Conservation (phyloP, 2,329 filamentous ascomycete genomes). For the Hypoxylon sp. region DNA sequence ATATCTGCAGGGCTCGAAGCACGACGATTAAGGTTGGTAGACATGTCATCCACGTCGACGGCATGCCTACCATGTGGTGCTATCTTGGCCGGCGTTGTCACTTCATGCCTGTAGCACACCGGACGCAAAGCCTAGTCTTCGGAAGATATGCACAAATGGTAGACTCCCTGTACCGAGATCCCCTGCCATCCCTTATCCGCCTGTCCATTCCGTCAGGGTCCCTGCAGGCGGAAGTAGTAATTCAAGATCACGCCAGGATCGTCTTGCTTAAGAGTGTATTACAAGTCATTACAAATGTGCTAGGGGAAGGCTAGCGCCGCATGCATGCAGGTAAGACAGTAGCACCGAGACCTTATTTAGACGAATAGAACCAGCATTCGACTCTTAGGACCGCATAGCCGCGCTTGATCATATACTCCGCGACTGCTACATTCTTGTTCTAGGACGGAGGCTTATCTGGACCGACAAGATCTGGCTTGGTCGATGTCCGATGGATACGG, state of each 20-base stretch:
- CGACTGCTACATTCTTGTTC: background rate
- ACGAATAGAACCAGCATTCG: constrained; percentile 7
- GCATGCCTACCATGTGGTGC: background rate
- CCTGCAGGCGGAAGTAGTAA: background rate
- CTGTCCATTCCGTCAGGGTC: background rate
- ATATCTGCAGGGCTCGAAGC: background rate
- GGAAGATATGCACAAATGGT: constrained; percentile 3
- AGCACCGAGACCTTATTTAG: constrained; percentile 5
- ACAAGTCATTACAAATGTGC: constrained; percentile 4
- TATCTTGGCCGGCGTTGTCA: constrained; percentile 11
- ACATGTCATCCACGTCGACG: background rate
- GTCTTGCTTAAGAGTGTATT: background rate
- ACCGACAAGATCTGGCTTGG: background rate
- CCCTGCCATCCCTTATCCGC: background rate
- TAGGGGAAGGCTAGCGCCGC: constrained; percentile 2
- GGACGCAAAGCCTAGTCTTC: constrained; percentile 5
- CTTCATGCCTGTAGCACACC: background rate
- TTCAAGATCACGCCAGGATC: background rate
- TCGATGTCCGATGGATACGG: background rate
- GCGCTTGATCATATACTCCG: constrained; percentile 3
- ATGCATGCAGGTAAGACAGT: constrained; percentile 11
- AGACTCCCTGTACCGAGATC: background rate
- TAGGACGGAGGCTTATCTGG: constrained; percentile 11
- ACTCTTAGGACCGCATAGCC: background rate
- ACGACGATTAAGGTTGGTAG: background rate